Percentiles rank a stretch among this genome's conserved stretches.
phyloP scores from a whole-genome alignment of 129 eudicot species.

The Chrysanthemum lavandulifolium region DNA sequence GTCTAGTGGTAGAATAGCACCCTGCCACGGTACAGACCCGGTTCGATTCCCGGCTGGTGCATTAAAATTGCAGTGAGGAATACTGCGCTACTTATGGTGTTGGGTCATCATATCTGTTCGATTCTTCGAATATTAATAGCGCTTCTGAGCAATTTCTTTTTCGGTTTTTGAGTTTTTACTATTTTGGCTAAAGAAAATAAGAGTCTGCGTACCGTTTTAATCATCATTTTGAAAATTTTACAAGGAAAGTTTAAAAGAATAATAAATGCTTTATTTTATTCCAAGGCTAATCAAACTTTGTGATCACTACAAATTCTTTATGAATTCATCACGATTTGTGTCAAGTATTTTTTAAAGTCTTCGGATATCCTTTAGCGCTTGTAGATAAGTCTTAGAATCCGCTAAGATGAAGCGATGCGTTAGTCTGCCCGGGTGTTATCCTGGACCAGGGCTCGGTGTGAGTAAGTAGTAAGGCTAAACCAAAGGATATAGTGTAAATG shows the following conservation, averaged over 20 bases:
- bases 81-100: too few species aligned
- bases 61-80: not conserved
- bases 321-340: not conserved
- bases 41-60: conserved; percentile 98
- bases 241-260: not conserved
- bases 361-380: too few species aligned
- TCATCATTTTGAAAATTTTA: not conserved
- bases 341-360: too few species aligned
- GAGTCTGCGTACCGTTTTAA: not conserved
- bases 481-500: too few species aligned
- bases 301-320: not conserved
- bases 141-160: too few species aligned
- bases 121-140: too few species aligned
- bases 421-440: too few species aligned
- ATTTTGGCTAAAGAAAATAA: not conserved
- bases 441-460: too few species aligned
- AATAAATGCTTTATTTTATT: conserved; percentile 9
- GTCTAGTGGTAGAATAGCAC: conserved; percentile 99
- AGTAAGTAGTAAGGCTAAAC: too few species aligned
- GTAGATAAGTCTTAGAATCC: too few species aligned
- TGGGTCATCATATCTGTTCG: too few species aligned
- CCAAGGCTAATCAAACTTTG: not conserved
- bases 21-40: conserved; percentile 99
- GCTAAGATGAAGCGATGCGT: too few species aligned
- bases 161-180: not conserved